phyloP scores from a whole-genome alignment of 2,329 filamentous ascomycete species.

The Fusarium irregulare region DNA sequence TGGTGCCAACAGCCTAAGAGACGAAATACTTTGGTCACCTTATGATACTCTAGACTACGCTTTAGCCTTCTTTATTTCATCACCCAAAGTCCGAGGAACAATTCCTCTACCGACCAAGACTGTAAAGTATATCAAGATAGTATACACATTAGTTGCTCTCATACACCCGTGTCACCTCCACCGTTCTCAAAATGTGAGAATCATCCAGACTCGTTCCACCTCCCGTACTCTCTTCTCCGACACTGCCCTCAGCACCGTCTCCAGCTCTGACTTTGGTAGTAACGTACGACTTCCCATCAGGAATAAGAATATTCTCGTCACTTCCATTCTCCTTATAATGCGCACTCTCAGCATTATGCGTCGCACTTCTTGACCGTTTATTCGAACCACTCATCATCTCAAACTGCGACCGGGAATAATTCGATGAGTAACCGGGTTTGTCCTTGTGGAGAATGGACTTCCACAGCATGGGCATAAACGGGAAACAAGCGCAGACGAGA shows the following conservation, averaged over 20 bases:
- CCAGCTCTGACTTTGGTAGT: slow-evolving; percentile 18
- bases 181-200: slow-evolving; percentile 22
- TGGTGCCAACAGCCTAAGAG: too few species aligned
- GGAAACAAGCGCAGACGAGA: slow-evolving; percentile 32
- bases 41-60: too few species aligned
- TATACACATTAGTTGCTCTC: background rate
- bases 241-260: background rate
- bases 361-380: slow-evolving; percentile 6
- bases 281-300: slow-evolving; percentile 7
- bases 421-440: slow-evolving; percentile 27
- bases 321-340: slow-evolving; percentile 18
- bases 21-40: too few species aligned
- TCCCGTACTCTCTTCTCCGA: background rate
- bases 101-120: too few species aligned
- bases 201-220: slow-evolving; percentile 9
- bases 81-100: too few species aligned
- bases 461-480: slow-evolving; percentile 35
- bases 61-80: too few species aligned
- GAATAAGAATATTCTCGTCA: slow-evolving; percentile 30
- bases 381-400: slow-evolving; percentile 31
- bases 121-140: too few species aligned
- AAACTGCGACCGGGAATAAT: slow-evolving; percentile 23
- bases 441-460: slow-evolving; percentile 33
- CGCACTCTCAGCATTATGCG: background rate
- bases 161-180: slow-evolving; percentile 27